Evolutionary conservation across 2,329 filamentous ascomycete genomes (phyloP), one percentile per base, ranked within the genome.

Genomic region (Nemania serpens): DNA sequence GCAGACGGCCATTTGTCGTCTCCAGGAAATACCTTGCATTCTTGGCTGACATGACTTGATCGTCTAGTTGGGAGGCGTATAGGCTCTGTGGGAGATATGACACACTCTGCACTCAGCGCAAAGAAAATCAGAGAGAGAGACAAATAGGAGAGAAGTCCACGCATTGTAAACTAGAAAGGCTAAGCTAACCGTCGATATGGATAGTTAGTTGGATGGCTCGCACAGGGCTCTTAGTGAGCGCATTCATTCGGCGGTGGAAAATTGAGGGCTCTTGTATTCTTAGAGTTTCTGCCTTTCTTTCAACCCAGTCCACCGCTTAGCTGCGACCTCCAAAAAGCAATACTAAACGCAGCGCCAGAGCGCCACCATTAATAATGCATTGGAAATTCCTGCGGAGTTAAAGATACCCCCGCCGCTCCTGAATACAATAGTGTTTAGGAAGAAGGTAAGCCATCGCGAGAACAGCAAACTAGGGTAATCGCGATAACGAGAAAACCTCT

Each of bases 11-110:
- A 74, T 1, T 52, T 53, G n/a, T 42, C 22, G 18, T 68, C 68
- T 2, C 68, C 70, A 0, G 72, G 72, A 22, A 69, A 70, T 12
- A 64, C 62, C 37, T 69, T 69, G 59, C 71, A 74, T 12, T 55
- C 60, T 37, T 55, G 15, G 18, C 5, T 25, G 15, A 46, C 36
- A 6, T 39, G 29, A 3, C n/a, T 45, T 5, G 52, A 51, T 12
- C 13, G 7, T 9, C 42, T 53, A 20, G 55, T 55, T n/a, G n/a
- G n/a, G 36, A 67, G 64, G 47, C 58, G 64, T 36, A 64, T 45
- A 6, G 66, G 41, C 41, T 63, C 62, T n/a, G 62, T 61, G 18
- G 18, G 33, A 34, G 64, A 49, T 11, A n/a, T 18, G 17, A 43
- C 34, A 34, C 43, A n/a, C 29, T 62, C 12, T 49, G 42, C 46